Base-by-base conservation (phyloP, 2,329 filamentous ascomycete genomes). In the Penicillium freii region DNA sequence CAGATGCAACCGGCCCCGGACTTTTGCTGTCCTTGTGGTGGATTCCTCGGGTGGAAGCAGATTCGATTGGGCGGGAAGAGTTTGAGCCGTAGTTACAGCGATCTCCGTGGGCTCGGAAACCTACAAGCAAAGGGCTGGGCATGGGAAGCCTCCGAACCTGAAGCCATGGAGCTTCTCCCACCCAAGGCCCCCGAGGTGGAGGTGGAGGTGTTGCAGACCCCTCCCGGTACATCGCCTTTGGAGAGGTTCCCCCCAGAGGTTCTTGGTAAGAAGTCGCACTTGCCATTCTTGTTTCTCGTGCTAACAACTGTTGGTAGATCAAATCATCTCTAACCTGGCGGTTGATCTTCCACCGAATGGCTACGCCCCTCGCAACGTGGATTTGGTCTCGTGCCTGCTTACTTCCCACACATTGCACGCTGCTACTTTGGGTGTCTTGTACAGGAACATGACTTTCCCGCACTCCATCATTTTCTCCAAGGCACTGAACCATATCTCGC, bases 401-500 rank as follows among this genome's bases (percentile, higher is more conserved):
- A 86, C 88, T n/a, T 93, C 89, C n/a, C 85, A 84, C 69, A 84
- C 84, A 31, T 78, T 93, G 58, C 87, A 93, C 69, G 82, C 83
- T 27, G 87, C 87, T 21, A 92, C 90, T 4, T 78, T 92, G 34
- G 83, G 84, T 64, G 89, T 89, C 7, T 82, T 94, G 48, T 93
- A 93, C 77, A 83, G 85, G 63, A 86, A 90, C 71, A 89, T 93
- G 72, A 91, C 89, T 43, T 88, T 93, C 64, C 90, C 90, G 6
- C 90, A 92, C 78, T 93, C 90, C 27, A 81, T 86, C 59, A 91
- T 92, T 71, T 94, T 92, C 77, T 87, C 87, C 70, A 93, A 93
- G 75, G 91, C 92, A 65, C 82, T 92, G 48, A 80, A 81, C 57
- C 89, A 90, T 68, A 80, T 93, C 62, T 78, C 80, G 45, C 77